A percentile compares a stretch with the other conserved stretches of the same genome.
phyloP scores from a whole-genome alignment of 768 basidiomycete species.

The Termitomyces bulborhizus region DNA sequence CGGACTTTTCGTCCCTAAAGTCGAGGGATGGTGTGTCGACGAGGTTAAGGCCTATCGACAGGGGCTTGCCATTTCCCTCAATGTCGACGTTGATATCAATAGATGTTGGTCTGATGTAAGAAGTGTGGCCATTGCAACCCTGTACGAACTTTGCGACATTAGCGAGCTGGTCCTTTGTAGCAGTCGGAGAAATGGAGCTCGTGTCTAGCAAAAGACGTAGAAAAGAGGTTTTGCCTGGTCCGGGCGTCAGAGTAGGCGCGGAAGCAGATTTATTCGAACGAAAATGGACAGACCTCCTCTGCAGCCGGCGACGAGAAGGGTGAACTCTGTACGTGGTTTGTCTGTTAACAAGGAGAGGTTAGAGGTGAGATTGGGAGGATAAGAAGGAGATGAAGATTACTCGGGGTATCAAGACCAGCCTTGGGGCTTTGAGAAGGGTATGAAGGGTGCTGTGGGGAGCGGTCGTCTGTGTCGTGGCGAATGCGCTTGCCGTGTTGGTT shows the following conservation, averaged over 20 bases:
- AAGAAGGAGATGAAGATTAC: conserved; percentile 20
- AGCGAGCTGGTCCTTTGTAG: conserved; percentile 69
- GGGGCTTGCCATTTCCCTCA: conserved; percentile 37
- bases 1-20: conserved; percentile 56
- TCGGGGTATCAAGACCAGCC: conserved; percentile 28
- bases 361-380: conserved; percentile 13
- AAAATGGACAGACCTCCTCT: conserved; percentile 48
- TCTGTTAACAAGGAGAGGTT: conserved; percentile 22
- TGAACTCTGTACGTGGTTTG: conserved; percentile 36
- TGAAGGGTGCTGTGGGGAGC: conserved; percentile 14
- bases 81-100: conserved; percentile 64
- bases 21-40: conserved; percentile 82
- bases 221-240: conserved; percentile 78
- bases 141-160: conserved; percentile 81
- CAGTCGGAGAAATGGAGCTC: conserved; percentile 53
- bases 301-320: conserved; percentile 78
- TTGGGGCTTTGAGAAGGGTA: conserved; percentile 18
- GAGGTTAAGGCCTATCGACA: conserved; percentile 57
- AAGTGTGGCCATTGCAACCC: conserved; percentile 64
- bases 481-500: conserved; percentile 48
- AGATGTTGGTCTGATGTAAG: conserved; percentile 64
- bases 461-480: conserved; percentile 37
- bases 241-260: conserved; percentile 23
- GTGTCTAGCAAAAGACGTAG: conserved; percentile 84
- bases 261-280: conserved; percentile 9